Percentiles rank a stretch among this genome's conserved stretches.
phyloP scores from a whole-genome alignment of 129 eudicot genomes.

The Pseudognaphalium luteoalbum region DNA sequence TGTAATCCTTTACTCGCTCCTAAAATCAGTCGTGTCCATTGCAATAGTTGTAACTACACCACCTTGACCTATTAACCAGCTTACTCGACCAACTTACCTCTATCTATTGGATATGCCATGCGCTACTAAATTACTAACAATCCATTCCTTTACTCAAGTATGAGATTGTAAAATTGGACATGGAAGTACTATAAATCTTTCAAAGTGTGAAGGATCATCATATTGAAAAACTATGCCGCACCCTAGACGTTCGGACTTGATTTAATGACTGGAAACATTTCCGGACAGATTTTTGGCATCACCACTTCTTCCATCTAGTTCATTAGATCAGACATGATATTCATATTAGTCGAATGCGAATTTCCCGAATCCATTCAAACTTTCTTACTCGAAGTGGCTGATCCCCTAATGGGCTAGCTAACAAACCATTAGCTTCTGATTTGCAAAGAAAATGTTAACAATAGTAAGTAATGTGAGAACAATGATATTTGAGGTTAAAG shows the following conservation, averaged over 20 bases:
- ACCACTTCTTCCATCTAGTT: slow-evolving; percentile 56
- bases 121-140: slow-evolving; percentile 65
- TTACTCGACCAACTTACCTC: background rate
- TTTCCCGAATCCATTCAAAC: slow-evolving; percentile 83
- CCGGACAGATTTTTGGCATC: slow-evolving; percentile 36
- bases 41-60: no score
- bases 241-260: slow-evolving; percentile 75
- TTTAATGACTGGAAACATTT: slow-evolving; percentile 38
- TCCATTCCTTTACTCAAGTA: slow-evolving; percentile 81
- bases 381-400: slow-evolving; percentile 83
- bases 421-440: slow-evolving; percentile 26
- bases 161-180: slow-evolving; percentile 72
- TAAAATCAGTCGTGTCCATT: no score
- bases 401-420: slow-evolving; percentile 45
- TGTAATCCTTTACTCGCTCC: no score
- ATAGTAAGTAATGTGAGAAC: background rate
- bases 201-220: slow-evolving; percentile 92
- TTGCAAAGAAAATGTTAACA: slow-evolving; percentile 31
- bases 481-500: background rate
- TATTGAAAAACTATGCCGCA: slow-evolving; percentile 91
- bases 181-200: slow-evolving; percentile 83
- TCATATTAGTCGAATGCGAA: slow-evolving; percentile 78
- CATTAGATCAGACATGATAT: slow-evolving; percentile 89
- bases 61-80: background rate
- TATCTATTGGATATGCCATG: background rate